Conservation (phyloP, 345 rosid species). For the Hypericum androsaemum region DNA sequence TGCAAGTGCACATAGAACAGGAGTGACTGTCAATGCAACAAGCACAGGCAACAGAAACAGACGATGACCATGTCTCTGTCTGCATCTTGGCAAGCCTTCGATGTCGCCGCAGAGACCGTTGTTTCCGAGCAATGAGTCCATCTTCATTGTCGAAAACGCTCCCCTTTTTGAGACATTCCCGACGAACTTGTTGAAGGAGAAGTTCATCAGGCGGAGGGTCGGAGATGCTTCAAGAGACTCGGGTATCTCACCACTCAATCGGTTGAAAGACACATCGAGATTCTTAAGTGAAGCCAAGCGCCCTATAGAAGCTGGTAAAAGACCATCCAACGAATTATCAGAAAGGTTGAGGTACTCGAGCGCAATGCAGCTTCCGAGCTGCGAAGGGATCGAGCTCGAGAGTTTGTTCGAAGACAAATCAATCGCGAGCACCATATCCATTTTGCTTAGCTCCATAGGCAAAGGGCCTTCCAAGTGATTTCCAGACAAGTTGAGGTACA, state of each 20-base stretch:
- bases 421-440: constrained; percentile 90
- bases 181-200: constrained; percentile 62
- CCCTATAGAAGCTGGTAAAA: constrained; percentile 57
- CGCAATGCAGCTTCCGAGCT: constrained; percentile 83
- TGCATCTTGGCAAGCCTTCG: constrained; percentile 61
- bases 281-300: constrained; percentile 57
- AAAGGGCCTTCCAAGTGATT: constrained; percentile 55
- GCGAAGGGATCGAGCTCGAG: constrained; percentile 56
- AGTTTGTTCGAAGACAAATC: constrained; percentile 75
- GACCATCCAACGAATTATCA: constrained; percentile 43
- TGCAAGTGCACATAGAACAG: constrained; percentile 38
- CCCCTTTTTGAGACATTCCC: constrained; percentile 64
- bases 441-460: constrained; percentile 77
- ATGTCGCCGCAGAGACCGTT: constrained; percentile 59
- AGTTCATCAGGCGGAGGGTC: constrained; percentile 51
- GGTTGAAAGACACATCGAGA: constrained; percentile 62
- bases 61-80: constrained; percentile 27
- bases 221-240: constrained; percentile 44
- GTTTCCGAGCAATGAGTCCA: constrained; percentile 66
- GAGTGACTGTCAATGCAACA: constrained; percentile 39
- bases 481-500: constrained; percentile 74
- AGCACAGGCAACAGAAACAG: constrained; percentile 42
- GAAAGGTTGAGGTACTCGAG: constrained; percentile 76
- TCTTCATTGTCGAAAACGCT: constrained; percentile 41
- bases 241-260: constrained; percentile 52